Conservation (phyloP, 179 eudicot species). For the Actinidia chinensis region DNA sequence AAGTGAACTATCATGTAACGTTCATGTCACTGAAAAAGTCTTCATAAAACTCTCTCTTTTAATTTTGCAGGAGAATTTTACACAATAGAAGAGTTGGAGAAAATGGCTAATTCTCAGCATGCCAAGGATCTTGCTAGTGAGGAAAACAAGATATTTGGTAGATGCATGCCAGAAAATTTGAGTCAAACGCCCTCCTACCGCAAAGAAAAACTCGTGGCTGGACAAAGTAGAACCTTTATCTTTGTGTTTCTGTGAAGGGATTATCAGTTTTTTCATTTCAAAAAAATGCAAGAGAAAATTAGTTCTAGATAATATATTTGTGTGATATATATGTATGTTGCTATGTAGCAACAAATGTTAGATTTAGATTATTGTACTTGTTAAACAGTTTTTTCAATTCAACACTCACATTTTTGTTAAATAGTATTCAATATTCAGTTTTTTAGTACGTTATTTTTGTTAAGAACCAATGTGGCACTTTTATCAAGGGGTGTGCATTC, state of each 20-base stretch:
- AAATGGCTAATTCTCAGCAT: slow-evolving; percentile 74
- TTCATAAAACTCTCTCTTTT: not conserved
- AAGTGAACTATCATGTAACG: too few relatives aligned
- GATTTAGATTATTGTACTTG: too few relatives aligned
- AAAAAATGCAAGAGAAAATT: not conserved
- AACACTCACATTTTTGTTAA: too few relatives aligned
- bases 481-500: too few relatives aligned
- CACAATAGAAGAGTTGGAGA: slow-evolving; percentile 86
- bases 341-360: too few relatives aligned
- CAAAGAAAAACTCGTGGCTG: slow-evolving; percentile 76
- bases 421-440: too few relatives aligned
- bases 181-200: slow-evolving; percentile 87
- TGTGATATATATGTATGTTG: too few relatives aligned
- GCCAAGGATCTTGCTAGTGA: slow-evolving; percentile 88
- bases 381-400: too few relatives aligned
- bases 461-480: too few relatives aligned
- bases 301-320: not conserved
- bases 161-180: slow-evolving; percentile 75
- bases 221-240: slow-evolving; percentile 62
- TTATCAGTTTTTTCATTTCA: not conserved
- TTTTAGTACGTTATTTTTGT: too few relatives aligned
- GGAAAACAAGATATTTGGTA: slow-evolving; percentile 66
- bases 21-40: not conserved
- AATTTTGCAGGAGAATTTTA: slow-evolving; percentile 72
- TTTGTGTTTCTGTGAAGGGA: not conserved